These are phyloP conservation scores for Scleroderma citrinum DNA, from an alignment of 768 basidiomycete genomes.

Conservation along the genomic window DNA sequence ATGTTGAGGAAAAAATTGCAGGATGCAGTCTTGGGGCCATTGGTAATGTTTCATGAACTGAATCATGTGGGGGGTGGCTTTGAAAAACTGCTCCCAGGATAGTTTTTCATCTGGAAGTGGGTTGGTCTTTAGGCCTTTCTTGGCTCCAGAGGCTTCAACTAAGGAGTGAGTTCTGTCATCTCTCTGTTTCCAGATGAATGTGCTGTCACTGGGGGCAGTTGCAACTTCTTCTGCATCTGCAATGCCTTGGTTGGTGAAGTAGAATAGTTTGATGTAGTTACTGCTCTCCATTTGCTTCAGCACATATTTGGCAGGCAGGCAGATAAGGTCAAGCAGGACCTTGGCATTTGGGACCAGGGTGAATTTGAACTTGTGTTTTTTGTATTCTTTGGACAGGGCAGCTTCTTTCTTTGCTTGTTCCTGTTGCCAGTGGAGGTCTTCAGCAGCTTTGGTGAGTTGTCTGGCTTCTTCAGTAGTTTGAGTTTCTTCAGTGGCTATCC, in stretches of 20 bases:
- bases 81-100: slow-evolving; percentile 1
- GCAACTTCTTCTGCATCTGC: not conserved
- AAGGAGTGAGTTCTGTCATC: not conserved
- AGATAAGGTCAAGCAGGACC: not conserved
- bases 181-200: not conserved
- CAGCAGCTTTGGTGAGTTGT: no score
- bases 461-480: not conserved
- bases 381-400: not conserved
- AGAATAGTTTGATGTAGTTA: not conserved
- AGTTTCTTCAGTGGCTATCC: no score
- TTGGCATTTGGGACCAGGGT: no score
- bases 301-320: not conserved
- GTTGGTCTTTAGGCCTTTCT: not conserved
- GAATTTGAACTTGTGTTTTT: slow-evolving; percentile 3
- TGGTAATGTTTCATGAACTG: slow-evolving; percentile 2
- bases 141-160: not conserved
- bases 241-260: slow-evolving; percentile 5
- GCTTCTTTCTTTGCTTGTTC: not conserved
- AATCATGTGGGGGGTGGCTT: slow-evolving; percentile 7
- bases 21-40: slow-evolving; percentile 7
- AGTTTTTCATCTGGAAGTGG: not conserved
- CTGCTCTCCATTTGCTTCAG: not conserved
- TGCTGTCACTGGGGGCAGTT: not conserved
- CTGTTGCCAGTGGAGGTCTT: not conserved
- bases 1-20: slow-evolving; percentile 7